phyloP scores from a whole-genome alignment of 2,329 filamentous ascomycete species.

The Botrytis galanthina region DNA sequence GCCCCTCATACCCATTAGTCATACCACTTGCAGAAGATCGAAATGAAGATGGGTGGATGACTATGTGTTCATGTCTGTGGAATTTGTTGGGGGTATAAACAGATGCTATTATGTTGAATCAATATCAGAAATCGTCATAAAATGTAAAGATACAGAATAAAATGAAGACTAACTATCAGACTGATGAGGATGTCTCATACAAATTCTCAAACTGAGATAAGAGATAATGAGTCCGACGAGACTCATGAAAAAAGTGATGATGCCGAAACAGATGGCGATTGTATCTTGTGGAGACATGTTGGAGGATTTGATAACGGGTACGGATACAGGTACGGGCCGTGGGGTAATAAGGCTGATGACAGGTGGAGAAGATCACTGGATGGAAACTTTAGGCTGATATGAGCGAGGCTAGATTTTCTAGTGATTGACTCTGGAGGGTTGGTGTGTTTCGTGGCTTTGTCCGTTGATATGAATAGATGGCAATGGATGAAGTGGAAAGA shows the following conservation, averaged over 20 bases:
- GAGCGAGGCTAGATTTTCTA: neutral
- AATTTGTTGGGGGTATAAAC: neutral
- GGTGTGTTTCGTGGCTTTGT: neutral
- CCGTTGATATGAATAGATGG: neutral
- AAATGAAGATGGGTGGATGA: neutral
- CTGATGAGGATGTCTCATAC: neutral
- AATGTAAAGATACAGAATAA: neutral
- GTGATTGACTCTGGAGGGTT: neutral
- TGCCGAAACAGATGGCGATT: neutral
- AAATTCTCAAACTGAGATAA: neutral
- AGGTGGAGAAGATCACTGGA: neutral
- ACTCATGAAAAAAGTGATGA: neutral
- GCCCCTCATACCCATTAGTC: neutral
- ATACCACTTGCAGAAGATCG: neutral
- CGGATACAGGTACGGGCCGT: neutral
- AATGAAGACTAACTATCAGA: neutral
- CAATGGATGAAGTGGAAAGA: neutral
- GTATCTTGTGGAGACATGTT: neutral
- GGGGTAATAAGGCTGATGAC: neutral
- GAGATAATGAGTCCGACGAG: neutral
- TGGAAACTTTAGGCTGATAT: neutral
- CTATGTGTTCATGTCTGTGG: neutral
- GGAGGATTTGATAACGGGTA: neutral
- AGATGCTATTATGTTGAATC: neutral
- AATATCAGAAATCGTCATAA: neutral